These are phyloP conservation scores for Penicillium egyptiacum DNA, from an alignment of 495 filamentous ascomycete species.

Conservation along the genomic window DNA sequence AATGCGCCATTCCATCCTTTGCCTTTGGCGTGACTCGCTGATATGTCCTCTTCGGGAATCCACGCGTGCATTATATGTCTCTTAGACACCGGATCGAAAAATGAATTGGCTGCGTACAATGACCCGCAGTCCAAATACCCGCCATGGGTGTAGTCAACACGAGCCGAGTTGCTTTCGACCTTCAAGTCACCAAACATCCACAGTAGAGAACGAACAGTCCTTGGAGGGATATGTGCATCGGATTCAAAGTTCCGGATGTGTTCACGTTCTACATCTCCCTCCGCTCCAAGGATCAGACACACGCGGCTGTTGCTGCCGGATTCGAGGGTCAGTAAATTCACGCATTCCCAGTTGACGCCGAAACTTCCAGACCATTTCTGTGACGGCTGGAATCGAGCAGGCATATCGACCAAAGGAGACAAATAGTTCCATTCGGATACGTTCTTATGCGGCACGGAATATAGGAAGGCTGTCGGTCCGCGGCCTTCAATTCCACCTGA, in stretches of 20 bases:
- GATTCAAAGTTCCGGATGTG: background rate
- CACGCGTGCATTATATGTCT: constrained; percentile 16
- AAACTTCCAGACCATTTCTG: constrained; percentile 20
- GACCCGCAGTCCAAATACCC: constrained; percentile 21
- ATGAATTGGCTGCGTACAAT: constrained; percentile 23
- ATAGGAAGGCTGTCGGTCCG: constrained; percentile 16
- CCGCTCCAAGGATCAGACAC: constrained; percentile 20
- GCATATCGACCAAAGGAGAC: constrained; percentile 1
- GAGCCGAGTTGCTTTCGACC: background rate
- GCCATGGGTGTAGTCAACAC: constrained; percentile 10
- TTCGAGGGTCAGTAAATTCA: constrained; percentile 19
- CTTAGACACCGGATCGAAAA: constrained; percentile 16
- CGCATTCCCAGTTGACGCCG: constrained; percentile 22
- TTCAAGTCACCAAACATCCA: constrained; percentile 19
- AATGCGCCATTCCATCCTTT: constrained; percentile 20
- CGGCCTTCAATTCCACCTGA: constrained; percentile 13
- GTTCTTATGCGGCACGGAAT: background rate
- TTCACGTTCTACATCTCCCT: constrained; percentile 15
- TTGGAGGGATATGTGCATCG: constrained; percentile 6
- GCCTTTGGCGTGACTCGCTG: constrained; percentile 12
- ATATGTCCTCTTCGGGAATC: constrained; percentile 23
- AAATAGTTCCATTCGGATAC: constrained; percentile 3
- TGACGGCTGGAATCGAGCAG: constrained; percentile 1
- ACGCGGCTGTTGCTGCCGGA: background rate
- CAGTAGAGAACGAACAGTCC: constrained; percentile 12